Evolutionary conservation across 768 basidiomycete species (phyloP), one percentile per base, ranked within the genome.

Genomic region (Boletellus emodensis): DNA sequence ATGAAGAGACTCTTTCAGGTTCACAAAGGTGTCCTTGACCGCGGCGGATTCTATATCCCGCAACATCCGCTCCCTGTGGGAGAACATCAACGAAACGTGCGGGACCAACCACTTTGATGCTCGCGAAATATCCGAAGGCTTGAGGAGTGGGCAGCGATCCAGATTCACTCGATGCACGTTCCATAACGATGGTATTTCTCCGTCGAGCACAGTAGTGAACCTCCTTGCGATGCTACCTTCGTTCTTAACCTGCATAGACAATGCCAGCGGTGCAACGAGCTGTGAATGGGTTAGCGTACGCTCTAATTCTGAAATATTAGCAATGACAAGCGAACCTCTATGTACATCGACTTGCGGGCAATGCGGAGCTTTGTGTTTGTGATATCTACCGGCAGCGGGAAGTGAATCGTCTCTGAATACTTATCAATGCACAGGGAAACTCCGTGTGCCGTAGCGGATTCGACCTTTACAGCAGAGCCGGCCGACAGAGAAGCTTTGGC

Each of bases 281-380:
- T 53, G 35, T 33, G 37, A 34, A 46, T 10, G 26, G 34, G 6
- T 60, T 26, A 52, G 11, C 6, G 2, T 18, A 17, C n/a, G 32
- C 3, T 35, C 12, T 11, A 5, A 26, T 7, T 14, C 40, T 15
- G 7, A 1, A 11, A 13, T 14, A 12, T 22, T n/a, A 11, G n/a
- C 8, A 14, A 15, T 3, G 12, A 38, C 10, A 26, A 3, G 51
- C 61, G 3, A 20, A 69, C 70, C 61, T 69, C 72, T 4, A 83
- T 63, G 49, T 78, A 84, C 22, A 61, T 70, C 1, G 80, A 83
- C 54, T 78, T 81, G 35, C 82, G 71, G 9, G 82, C 82, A 32
- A 83, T 56, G 5, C 79, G 72, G 10, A 75, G 57, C 55, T 69
- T 78, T 2, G 61, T 45, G 14, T 66, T 65, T 17, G 56, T 51